Base-by-base conservation (phyloP, 1,139 yeast species). In the Spathaspora sp. region DNA sequence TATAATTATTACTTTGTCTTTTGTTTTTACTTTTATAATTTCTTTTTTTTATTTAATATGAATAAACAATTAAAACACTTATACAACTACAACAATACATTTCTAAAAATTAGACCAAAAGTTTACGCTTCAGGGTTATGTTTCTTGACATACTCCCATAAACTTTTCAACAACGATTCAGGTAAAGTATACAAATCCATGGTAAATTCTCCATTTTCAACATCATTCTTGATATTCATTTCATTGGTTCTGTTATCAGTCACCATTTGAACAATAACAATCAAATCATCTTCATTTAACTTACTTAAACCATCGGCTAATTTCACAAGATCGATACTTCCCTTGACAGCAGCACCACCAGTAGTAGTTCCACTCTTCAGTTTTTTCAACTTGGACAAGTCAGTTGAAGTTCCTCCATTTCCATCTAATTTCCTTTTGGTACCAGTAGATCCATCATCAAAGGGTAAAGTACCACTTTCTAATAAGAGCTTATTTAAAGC, bases 251-350 rank as follows among this genome's bases (percentile, higher is more conserved):
- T 84, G 69, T 93, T 93, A 66, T 93, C 98, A 45, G 96, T 90
- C 34, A 93, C 95, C 97, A 93, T 91, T 68, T 93, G 98, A 45
- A 93, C 98, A 44, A 93, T 95, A 34, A 91, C 95, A 48, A 93
- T 81, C 58, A 93, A 76, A 65, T 93, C 98, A 64, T 93, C 98
- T 67, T 93, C 99, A 50, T 78, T 84, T 51, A 93, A 76, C 66
- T 89, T 88, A 48, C 96, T 89, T 58, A 93, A 78, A 2, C 95
- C 95, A 52, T 86, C 88, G 5, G 98, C 97, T 57, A 93, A 78
- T 63, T 86, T 85, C 63, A 93, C 99, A 55, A 93, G 76, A 64
- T 93, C 97, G 43, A 93, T 81, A 41, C 77, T 76, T 11, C 91
- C 95, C 61, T 86, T 86, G 39, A 77, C 67, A 1, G 86, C 73